A percentile compares a stretch with the other conserved stretches of the same genome.
These are phyloP conservation scores for Dendryphion nanum DNA, from an alignment of 2,329 filamentous ascomycete species.

Conservation along the genomic window DNA sequence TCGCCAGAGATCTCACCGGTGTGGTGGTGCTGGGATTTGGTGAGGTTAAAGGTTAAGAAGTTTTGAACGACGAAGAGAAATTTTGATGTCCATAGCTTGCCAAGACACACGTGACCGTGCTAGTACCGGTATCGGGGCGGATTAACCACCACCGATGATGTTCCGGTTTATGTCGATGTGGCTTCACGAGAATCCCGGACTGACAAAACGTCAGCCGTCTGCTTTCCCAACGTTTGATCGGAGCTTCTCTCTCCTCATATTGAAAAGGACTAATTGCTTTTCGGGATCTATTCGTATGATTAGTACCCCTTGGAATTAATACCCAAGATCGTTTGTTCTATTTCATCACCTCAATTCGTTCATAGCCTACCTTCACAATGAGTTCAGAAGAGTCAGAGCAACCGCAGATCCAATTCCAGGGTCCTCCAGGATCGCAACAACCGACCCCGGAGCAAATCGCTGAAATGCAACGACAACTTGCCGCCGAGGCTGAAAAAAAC, in stretches of 20 bases:
- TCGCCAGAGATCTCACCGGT: too few species aligned
- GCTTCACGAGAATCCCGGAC: constrained; percentile 4
- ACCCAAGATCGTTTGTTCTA: too few species aligned
- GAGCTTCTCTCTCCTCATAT: too few species aligned
- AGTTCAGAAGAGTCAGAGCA: neutral
- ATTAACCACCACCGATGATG: neutral
- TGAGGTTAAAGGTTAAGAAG: constrained; percentile 3
- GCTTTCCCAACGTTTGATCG: too few species aligned
- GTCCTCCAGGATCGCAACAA: constrained; percentile 41
- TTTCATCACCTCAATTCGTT: neutral
- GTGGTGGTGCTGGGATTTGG: too few species aligned
- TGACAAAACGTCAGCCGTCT: too few species aligned
- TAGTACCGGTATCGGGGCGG: neutral
- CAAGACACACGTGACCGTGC: neutral
- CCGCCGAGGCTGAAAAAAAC: constrained; percentile 76
- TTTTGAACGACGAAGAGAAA: constrained; percentile 2
- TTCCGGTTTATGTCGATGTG: constrained; percentile 4
- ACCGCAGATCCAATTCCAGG: neutral
- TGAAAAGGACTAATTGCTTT: too few species aligned
- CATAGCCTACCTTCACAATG: neutral
- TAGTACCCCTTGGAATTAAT: too few species aligned
- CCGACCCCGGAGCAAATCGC: constrained; percentile 83
- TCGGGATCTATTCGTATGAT: too few species aligned
- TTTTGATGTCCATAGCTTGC: constrained; percentile 1
- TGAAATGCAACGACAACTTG: constrained; percentile 78